Percentiles rank a stretch among this genome's conserved stretches.
Conservation (phyloP, 2,329 filamentous ascomycete species). For the Alternaria conjuncta region DNA sequence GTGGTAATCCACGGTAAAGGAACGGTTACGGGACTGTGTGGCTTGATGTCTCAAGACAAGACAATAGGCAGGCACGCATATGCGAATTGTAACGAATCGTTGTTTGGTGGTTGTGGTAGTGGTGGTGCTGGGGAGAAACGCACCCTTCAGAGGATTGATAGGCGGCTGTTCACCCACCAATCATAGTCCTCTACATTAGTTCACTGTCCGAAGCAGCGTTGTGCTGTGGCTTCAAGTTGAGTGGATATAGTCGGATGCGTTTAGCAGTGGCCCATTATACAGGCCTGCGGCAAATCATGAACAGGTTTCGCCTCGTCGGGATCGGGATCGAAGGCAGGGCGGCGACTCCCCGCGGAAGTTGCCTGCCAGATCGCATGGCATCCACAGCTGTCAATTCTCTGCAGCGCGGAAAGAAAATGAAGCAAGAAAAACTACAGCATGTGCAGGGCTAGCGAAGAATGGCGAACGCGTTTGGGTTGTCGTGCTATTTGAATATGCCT, state of each 20-base stretch:
- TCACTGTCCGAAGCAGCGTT: not conserved
- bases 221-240: not conserved
- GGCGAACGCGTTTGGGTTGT: not conserved
- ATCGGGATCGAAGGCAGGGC: slow-evolving; percentile 5
- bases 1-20: not conserved
- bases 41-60: not conserved
- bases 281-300: slow-evolving; percentile 1
- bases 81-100: not conserved
- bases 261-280: not conserved
- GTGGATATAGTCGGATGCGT: not conserved
- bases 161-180: not conserved
- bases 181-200: not conserved
- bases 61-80: not conserved
- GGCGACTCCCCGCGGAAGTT: not conserved
- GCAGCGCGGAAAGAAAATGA: not conserved
- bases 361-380: not conserved
- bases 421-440: not conserved
- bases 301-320: slow-evolving; percentile 1
- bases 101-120: not conserved
- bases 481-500: not conserved
- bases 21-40: not conserved
- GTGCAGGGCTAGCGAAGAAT: not conserved
- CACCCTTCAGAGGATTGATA: not conserved
- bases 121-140: not conserved
- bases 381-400: not conserved